Evolutionary conservation across 2,329 filamentous ascomycete species (phyloP), one percentile per base, ranked within the genome.

Genomic region (Alternaria angustiovoidea): DNA sequence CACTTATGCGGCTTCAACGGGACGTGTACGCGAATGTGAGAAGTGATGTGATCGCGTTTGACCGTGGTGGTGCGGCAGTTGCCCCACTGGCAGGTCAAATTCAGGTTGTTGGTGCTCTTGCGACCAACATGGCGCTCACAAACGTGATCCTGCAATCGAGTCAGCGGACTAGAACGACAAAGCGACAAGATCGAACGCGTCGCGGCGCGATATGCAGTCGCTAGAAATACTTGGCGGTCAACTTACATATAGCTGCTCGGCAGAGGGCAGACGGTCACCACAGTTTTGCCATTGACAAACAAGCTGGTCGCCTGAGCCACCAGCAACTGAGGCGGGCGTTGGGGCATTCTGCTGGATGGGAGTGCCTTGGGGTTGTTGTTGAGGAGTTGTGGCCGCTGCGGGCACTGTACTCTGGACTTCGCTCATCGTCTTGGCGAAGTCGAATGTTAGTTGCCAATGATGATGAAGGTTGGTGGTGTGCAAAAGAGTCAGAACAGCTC

Each of bases 51-150:
- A 75, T 98, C 95, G 74, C 95, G 93, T 86, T 99, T 98, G 78
- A 98, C 94, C 2, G 94, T 98, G 48, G 94, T 97, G 22, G 94
- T 98, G 65, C 93, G 89, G 83, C 95, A 99, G 66, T 90, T 91
- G 72, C 94, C 95, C 95, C 95, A 99, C 78, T 96, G 92, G 82
- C 95, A 99, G 55, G 93, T 97, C 78, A 99, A 82, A 81, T 95
- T 98, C 75, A 99, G 85, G 82, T 99, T 99, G 84, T 98, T 98
- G 76, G 95, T 99, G 83, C 92, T 96, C 85, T 99, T 99, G 81
- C 95, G 93, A 67, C 95, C 95, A 78, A 99, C 94, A 85, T 99
- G 95, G 75, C 93, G 92, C 79, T 98, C 95, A 81, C 95, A 98
- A 70, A 99, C 94, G 81, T 99, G 95, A 74, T 98, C 94, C 94